These are phyloP conservation scores for Coriaria nepalensis DNA, from an alignment of 306 rosid genomes.

Conservation along the genomic window DNA sequence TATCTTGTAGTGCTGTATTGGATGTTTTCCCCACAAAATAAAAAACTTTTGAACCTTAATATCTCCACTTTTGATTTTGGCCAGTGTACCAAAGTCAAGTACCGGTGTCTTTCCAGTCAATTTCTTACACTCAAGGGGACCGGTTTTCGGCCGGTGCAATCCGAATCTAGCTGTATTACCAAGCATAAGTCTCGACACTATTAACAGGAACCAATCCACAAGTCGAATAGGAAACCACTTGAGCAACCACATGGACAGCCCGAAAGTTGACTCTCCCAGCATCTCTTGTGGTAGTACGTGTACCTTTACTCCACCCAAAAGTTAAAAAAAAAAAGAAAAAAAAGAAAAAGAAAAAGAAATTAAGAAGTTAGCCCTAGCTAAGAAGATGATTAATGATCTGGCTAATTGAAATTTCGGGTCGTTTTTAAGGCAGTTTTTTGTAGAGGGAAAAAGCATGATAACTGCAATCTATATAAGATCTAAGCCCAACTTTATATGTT, in stretches of 20 bases:
- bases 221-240: constrained; percentile 64
- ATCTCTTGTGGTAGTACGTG: constrained; percentile 80
- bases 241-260: constrained; percentile 63
- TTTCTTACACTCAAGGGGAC: constrained; percentile 63
- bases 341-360: neutral
- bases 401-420: too few relatives aligned
- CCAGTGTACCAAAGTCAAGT: constrained; percentile 66
- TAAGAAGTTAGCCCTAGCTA: neutral
- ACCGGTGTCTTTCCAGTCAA: constrained; percentile 71
- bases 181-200: constrained; percentile 48
- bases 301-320: constrained; percentile 29
- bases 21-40: neutral
- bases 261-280: constrained; percentile 78
- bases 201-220: constrained; percentile 65
- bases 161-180: constrained; percentile 67
- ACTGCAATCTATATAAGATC: neutral
- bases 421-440: too few relatives aligned
- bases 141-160: constrained; percentile 48
- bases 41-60: constrained; percentile 53
- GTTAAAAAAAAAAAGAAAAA: neutral
- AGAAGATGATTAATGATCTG: neutral
- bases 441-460: too few relatives aligned
- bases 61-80: constrained; percentile 52
- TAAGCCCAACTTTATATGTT: neutral
- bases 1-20: too few relatives aligned